Conservation (phyloP, 2,329 filamentous ascomycete genomes). For the Alternaria sp. region DNA sequence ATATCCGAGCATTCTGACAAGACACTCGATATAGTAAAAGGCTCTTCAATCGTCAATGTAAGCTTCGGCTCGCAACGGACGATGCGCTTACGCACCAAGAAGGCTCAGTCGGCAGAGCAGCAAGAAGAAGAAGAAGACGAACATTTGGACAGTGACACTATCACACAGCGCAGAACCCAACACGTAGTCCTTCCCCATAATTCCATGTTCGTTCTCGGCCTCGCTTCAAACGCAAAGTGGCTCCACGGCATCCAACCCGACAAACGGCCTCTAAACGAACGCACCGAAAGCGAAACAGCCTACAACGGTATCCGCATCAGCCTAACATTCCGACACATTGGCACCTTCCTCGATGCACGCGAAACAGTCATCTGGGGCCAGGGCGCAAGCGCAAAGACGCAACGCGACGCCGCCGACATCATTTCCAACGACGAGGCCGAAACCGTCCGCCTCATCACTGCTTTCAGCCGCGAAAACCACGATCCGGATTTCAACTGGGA, state of each 20-base stretch:
- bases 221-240: conserved; percentile 84
- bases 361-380: conserved; percentile 85
- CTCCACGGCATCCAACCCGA: conserved; percentile 92
- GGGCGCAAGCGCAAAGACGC: conserved; percentile 76
- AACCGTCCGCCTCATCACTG: conserved; percentile 73
- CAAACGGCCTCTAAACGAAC: conserved; percentile 74
- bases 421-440: conserved; percentile 74
- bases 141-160: conserved; percentile 29
- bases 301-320: conserved; percentile 83
- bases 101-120: conserved; percentile 42
- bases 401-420: conserved; percentile 67
- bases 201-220: conserved; percentile 83
- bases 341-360: conserved; percentile 78
- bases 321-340: conserved; percentile 88
- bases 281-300: conserved; percentile 73
- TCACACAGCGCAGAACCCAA: conserved; percentile 62
- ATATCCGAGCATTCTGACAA: conserved; percentile 98
- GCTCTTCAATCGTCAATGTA: conserved; percentile 88
- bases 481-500: conserved; percentile 75
- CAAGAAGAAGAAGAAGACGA: conserved; percentile 14
- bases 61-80: conserved; percentile 91
- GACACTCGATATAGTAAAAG: conserved; percentile 84
- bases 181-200: conserved; percentile 84
- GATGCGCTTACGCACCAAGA: conserved; percentile 89
- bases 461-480: conserved; percentile 88